Base-by-base conservation (phyloP, 2,329 filamentous ascomycete genomes). In the Trichothecium sympodiale region DNA sequence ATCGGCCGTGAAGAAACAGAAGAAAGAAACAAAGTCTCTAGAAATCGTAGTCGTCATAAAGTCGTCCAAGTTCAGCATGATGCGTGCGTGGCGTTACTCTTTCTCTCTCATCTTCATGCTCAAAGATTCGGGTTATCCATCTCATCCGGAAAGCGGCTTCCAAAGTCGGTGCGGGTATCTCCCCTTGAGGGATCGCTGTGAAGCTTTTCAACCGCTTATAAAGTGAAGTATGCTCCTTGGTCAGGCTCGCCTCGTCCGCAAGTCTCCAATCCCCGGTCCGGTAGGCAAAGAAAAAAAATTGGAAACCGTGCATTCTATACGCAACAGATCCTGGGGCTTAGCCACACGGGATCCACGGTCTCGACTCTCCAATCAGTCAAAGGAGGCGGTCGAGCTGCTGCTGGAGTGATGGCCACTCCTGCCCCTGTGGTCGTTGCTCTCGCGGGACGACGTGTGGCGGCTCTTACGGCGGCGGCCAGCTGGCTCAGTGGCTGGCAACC, bases 371-470 rank as follows among this genome's bases (percentile, higher is more conserved):
- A 25, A 25, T 25, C 61, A 75, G 41, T 77, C 71, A 47, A 73
- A 67, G 16, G 73, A 77, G 28, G 69, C 64, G 38, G 71, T 76
- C 33, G 73, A 77, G 54, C 70, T 74, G 62, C 71, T 75, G 61
- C 71, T 76, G 38, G 72, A 77, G 54, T 77, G 71, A 43, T 69
- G 64, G 17, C 71, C 70, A 16, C 69, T 74, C 43, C 69, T 62
- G 41, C 67, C 61, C 52, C 63, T 59, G 48, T 61, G 55, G 41
- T 62, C 62, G 47, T 54, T 57, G 43, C 62, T 60, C 48, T 65
- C 64, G 39, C 62, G 54, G 41, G 60, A 62, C 6, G 66, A 65
- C n/a, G 62, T 57, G 45, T 69, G 69, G 42, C 69, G 65, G 55
- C 65, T 67, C 57, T 69, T 69, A 46, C 63, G 56, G 41, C 65